Evolutionary conservation across 768 basidiomycete species (phyloP), one percentile per base, ranked within the genome.

Genomic region (button mushroom (Agaricus bisporus)): DNA sequence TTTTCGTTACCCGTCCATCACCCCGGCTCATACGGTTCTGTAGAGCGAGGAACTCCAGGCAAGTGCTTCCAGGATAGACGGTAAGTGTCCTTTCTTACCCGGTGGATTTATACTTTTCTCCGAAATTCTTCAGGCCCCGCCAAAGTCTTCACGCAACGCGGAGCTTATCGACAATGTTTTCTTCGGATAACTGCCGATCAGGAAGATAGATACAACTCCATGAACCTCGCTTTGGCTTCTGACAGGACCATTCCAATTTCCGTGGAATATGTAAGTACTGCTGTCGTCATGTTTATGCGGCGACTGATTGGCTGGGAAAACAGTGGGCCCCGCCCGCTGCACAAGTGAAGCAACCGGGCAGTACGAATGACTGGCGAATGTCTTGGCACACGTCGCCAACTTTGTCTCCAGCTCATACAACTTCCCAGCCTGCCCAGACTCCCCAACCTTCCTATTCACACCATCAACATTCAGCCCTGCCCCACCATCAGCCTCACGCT

Each of bases 111-210:
- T 15, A 54, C 56, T 58, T 56, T 45, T 41, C 2, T 55, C 35
- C 32, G 51, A n/a, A 42, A 32, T 29, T 12, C 42, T 48, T 35
- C 32, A 86, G 85, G 85, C n/a, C 80, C 82, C 10, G 85, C 85
- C 25, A 82, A 77, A 62, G 81, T 82, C 26, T 88, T 79, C 58
- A 80, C 80, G 2, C 68, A 80, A 64, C 79, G 86, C 25, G 85
- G 85, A 28, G 79, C 78, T 67, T 88, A 82, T 64, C 75, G 81
- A 48, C 86, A 89, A 60, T 73, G 82, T 49, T 81, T 89, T 60
- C 71, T 88, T 61, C 79, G 83, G 28, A 74, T 88, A 25, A 72
- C 77, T 8, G 71, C 73, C 28, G 73, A 79, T 29, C 79, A 81
- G 59, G 68, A 66, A 25, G 73, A 79, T 47, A 73, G 80, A 17